A percentile compares a stretch with the other conserved stretches of the same genome.
Conservation (phyloP, 2,329 filamentous ascomycete genomes). For the Neonectria neomacrospora region DNA sequence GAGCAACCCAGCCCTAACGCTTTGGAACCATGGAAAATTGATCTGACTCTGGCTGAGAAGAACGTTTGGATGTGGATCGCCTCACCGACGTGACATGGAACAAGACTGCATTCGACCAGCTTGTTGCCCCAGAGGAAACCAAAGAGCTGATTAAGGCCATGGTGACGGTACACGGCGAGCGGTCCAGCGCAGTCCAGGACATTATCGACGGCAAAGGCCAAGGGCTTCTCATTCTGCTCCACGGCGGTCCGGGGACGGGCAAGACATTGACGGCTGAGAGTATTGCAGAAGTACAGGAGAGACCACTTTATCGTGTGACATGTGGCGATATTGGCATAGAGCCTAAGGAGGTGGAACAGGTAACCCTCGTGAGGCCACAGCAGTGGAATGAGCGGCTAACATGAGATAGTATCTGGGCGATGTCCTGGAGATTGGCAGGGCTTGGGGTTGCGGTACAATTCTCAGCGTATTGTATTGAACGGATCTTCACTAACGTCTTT, state of each 20-base stretch:
- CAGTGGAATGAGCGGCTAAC: neutral
- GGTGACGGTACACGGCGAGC: constrained; percentile 23
- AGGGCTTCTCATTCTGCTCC: constrained; percentile 18
- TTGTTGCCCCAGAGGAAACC: constrained; percentile 17
- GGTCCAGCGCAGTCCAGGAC: constrained; percentile 9
- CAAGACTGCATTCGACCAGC: constrained; percentile 24
- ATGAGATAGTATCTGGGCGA: constrained; percentile 26
- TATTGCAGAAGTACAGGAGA: constrained; percentile 32
- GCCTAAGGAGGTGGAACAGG: constrained; percentile 29
- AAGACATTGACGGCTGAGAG: constrained; percentile 35
- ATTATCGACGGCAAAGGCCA: constrained; percentile 21
- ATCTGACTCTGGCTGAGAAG: neutral
- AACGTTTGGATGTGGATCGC: neutral
- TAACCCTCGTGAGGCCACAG: neutral
- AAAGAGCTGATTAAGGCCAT: constrained; percentile 25
- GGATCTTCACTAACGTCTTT: neutral
- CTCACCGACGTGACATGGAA: constrained; percentile 30
- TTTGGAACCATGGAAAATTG: neutral
- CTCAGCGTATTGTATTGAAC: too few relatives aligned
- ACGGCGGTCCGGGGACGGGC: constrained; percentile 10
- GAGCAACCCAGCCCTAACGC: neutral
- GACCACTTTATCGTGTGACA: constrained; percentile 30
- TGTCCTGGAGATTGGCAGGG: constrained; percentile 27
- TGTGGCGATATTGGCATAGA: constrained; percentile 37
- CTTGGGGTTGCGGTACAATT: constrained; percentile 30